Evolutionary conservation across 805 yeast species (phyloP).

Genomic region (Metschnikowia gelsemii): DNA sequence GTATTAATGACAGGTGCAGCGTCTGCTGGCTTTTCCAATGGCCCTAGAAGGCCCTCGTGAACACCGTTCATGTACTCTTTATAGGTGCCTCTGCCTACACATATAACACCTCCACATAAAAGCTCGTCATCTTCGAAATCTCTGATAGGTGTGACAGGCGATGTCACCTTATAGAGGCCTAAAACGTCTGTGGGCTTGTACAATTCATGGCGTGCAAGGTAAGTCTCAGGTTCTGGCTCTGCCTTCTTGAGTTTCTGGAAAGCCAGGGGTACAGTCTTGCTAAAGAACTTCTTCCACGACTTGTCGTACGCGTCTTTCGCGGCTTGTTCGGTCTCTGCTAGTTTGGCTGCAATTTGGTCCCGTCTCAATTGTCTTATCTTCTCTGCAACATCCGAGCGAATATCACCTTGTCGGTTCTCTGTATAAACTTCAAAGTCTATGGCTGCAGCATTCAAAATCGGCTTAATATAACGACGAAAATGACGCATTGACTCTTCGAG

Average conservation of each 20-base stretch:
- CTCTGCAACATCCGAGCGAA: constrained; percentile 78
- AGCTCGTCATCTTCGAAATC: constrained; percentile 43
- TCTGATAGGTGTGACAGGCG: constrained; percentile 34
- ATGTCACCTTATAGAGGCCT: constrained; percentile 51
- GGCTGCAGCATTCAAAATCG: constrained; percentile 79
- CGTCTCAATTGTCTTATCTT: constrained; percentile 70
- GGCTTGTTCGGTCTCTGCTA: constrained; percentile 3
- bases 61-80: constrained; percentile 89
- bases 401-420: constrained; percentile 86
- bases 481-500: constrained; percentile 69
- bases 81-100: constrained; percentile 93
- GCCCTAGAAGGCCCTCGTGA: constrained; percentile 94
- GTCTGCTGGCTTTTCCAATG: constrained; percentile 54
- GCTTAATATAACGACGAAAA: constrained; percentile 80
- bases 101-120: constrained; percentile 77
- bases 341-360: constrained; percentile 21
- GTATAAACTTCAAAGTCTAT: constrained; percentile 76
- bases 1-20: constrained; percentile 15
- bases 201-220: constrained; percentile 32
- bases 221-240: constrained; percentile 27
- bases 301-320: constrained; percentile 17
- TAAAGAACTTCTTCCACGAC: constrained; percentile 32
- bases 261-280: constrained; percentile 13
- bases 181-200: constrained; percentile 49
- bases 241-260: constrained; percentile 16